phyloP scores from a whole-genome alignment of 768 basidiomycete species.

The Lyophyllum decastes region DNA sequence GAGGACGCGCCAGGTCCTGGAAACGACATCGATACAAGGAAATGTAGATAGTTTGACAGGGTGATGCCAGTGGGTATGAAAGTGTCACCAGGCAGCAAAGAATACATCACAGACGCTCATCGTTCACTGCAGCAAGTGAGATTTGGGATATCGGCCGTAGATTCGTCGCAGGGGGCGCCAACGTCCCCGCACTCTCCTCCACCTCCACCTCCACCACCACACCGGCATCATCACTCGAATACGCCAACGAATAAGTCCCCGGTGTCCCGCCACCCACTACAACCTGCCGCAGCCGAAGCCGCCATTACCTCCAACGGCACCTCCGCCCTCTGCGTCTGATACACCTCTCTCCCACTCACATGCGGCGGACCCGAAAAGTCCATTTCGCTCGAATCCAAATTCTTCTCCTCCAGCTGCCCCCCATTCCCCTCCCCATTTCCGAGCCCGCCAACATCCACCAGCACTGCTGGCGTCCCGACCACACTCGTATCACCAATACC shows the following conservation, averaged over 20 bases:
- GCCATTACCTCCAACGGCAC: conserved; percentile 35
- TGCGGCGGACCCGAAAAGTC: conserved; percentile 63
- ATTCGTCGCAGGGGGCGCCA: conserved; percentile 9
- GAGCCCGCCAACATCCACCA: conserved; percentile 23
- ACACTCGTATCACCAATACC: conserved; percentile 47
- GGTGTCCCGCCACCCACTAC: neutral
- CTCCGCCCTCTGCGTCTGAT: conserved; percentile 49
- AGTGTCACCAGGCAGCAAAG: too few relatives aligned
- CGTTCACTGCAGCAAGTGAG: too few relatives aligned
- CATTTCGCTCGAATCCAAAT: conserved; percentile 51
- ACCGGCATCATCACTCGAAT: conserved; percentile 46
- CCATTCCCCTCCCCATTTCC: conserved; percentile 30
- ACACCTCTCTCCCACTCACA: conserved; percentile 21
- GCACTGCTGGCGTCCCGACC: conserved; percentile 50
- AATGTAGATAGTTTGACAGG: too few relatives aligned
- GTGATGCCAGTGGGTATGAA: too few relatives aligned
- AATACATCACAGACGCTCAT: too few relatives aligned
- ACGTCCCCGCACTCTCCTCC: conserved; percentile 31
- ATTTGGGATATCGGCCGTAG: too few relatives aligned
- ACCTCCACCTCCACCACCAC: neutral
- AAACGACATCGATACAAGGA: too few relatives aligned
- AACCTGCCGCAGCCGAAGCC: conserved; percentile 4
- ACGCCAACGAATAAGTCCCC: conserved; percentile 27
- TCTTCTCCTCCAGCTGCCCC: conserved; percentile 36
- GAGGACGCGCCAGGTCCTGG: too few relatives aligned